These are phyloP conservation scores for Naganishia liquefaciens DNA, from an alignment of 1,284 basidiomycete species.

Conservation along the genomic window DNA sequence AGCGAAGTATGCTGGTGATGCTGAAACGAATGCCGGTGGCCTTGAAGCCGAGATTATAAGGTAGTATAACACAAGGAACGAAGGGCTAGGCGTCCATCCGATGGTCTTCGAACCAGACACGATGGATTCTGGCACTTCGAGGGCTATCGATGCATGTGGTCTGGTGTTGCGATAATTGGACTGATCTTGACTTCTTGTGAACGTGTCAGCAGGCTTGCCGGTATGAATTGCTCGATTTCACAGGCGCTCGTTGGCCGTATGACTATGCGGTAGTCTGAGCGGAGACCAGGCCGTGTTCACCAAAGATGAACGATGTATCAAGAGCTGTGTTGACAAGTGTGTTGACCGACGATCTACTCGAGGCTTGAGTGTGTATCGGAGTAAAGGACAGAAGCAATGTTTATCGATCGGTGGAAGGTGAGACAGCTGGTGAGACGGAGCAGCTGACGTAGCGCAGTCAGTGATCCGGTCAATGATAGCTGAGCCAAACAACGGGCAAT, in stretches of 20 bases:
- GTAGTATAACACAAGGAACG: not conserved
- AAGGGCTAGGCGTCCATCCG: not conserved
- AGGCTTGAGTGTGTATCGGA: not conserved
- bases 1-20: not conserved
- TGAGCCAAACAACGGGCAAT: no score
- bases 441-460: not conserved
- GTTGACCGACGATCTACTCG: conserved; percentile 3
- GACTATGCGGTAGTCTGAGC: not conserved
- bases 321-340: not conserved
- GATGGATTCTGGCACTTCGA: no score
- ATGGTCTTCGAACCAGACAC: not conserved
- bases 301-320: not conserved
- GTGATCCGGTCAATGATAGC: no score
- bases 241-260: no score
- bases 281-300: not conserved
- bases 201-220: no score
- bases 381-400: not conserved
- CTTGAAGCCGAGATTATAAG: conserved; percentile 16
- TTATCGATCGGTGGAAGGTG: not conserved
- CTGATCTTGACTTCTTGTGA: no score
- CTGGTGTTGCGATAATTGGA: no score
- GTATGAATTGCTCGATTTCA: no score
- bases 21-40: conserved; percentile 8
- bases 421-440: not conserved
- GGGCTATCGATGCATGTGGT: no score